These are phyloP conservation scores for Ophiostoma novo-ulmi DNA, from an alignment of 2,329 filamentous ascomycete species.

Conservation along the genomic window DNA sequence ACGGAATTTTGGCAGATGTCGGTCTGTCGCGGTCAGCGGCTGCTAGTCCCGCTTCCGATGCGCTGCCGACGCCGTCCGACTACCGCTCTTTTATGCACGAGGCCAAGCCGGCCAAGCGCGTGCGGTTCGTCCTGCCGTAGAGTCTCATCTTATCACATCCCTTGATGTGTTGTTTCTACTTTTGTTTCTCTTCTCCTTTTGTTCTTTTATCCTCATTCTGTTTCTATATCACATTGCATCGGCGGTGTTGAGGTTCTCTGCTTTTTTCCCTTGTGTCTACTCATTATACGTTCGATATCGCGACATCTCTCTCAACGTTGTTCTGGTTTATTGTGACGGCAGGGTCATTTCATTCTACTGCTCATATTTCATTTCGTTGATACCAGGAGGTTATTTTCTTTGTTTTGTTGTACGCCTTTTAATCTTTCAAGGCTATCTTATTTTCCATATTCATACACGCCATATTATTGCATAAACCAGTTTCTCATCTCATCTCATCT, in stretches of 20 bases:
- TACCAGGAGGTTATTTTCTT: conserved; percentile 7
- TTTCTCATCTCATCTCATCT: neutral
- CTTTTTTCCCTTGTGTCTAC: neutral
- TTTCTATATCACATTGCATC: neutral
- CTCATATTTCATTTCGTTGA: neutral
- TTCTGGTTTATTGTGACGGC: neutral
- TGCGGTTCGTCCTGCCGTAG: conserved; percentile 25
- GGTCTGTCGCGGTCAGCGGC: conserved; percentile 1
- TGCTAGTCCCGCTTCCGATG: neutral
- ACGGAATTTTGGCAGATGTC: neutral
- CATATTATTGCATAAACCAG: neutral
- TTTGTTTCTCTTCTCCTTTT: neutral
- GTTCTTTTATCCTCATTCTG: neutral
- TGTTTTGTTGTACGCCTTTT: neutral
- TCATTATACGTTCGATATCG: neutral
- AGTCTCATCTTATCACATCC: neutral
- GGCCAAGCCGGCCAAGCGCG: conserved; percentile 30
- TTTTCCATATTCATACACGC: neutral
- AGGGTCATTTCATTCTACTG: neutral
- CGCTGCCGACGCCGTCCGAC: neutral
- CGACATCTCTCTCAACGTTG: neutral
- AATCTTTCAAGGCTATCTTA: neutral
- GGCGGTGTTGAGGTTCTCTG: neutral
- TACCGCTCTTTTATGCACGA: neutral
- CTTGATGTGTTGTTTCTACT: neutral